Percentiles rank a stretch among this genome's conserved stretches.
Conservation (phyloP, 2,329 filamentous ascomycete genomes). For the Cladosporium sp. region DNA sequence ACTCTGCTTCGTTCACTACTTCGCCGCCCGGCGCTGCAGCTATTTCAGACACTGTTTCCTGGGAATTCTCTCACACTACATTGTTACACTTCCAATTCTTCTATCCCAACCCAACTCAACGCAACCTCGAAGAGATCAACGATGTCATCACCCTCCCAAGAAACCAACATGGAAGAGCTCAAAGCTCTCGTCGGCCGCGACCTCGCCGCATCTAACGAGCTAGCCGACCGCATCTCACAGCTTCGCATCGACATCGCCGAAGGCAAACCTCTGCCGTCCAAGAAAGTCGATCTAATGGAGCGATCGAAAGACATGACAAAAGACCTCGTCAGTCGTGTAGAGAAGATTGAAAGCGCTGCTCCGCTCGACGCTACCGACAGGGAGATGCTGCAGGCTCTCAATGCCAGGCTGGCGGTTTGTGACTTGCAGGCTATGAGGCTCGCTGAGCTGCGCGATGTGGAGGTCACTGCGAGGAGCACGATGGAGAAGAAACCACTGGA, state of each 20-base stretch:
- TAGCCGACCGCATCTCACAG: slow-evolving; percentile 25
- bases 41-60: not conserved
- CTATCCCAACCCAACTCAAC: not conserved
- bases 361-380: slow-evolving; percentile 24
- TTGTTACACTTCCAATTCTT: not conserved
- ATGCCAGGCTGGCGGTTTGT: slow-evolving; percentile 26
- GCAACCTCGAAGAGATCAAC: not conserved
- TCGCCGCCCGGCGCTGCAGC: not conserved
- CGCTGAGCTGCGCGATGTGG: slow-evolving; percentile 26
- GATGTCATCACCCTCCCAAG: slow-evolving; percentile 18
- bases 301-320: slow-evolving; percentile 26
- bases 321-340: slow-evolving; percentile 27
- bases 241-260: slow-evolving; percentile 23
- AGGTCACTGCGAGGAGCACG: slow-evolving; percentile 19
- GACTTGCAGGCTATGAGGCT: slow-evolving; percentile 27
- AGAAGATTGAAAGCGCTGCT: slow-evolving; percentile 25
- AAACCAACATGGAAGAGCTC: slow-evolving; percentile 23
- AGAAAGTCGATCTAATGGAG: slow-evolving; percentile 21
- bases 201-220: slow-evolving; percentile 24
- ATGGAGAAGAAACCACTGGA: not conserved
- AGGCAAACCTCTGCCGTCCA: slow-evolving; percentile 17
- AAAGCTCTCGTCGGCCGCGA: slow-evolving; percentile 25
- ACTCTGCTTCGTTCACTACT: not conserved
- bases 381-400: slow-evolving; percentile 28
- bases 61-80: not conserved